Percentiles rank a stretch among this genome's conserved stretches.
These are phyloP conservation scores for Kwoniella shandongensis DNA, from an alignment of 768 basidiomycete species.

Conservation along the genomic window DNA sequence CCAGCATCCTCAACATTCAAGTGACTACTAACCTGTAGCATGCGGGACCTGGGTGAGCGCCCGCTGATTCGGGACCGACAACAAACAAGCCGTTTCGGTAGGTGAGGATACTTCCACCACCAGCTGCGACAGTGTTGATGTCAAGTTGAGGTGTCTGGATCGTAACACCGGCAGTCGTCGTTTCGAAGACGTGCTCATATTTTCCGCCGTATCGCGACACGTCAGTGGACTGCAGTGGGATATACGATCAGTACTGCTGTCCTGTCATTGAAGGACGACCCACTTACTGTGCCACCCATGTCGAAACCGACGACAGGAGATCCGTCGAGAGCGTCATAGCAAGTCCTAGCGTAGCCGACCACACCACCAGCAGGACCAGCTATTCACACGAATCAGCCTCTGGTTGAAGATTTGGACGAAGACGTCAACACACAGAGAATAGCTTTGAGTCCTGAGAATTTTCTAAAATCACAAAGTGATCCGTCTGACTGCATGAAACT, in stretches of 20 bases:
- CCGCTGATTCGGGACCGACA: conserved; percentile 70
- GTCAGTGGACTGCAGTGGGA: conserved; percentile 55
- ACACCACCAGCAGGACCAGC: conserved; percentile 83
- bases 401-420: too few species aligned
- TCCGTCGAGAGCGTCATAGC: conserved; percentile 74
- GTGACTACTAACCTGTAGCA: conserved; percentile 12
- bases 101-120: conserved; percentile 84
- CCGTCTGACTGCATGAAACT: conserved; percentile 89
- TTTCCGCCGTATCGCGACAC: conserved; percentile 88
- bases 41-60: conserved; percentile 20
- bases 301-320: conserved; percentile 76
- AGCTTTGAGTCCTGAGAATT: conserved; percentile 90
- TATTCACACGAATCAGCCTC: neutral
- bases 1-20: conserved; percentile 60
- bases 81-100: conserved; percentile 88
- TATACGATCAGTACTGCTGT: neutral
- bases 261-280: neutral
- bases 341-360: conserved; percentile 85
- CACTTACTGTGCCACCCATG: conserved; percentile 61
- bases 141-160: conserved; percentile 45
- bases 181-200: conserved; percentile 71
- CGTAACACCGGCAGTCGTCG: conserved; percentile 39
- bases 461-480: conserved; percentile 54
- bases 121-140: conserved; percentile 60
- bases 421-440: conserved; percentile 72